Percentiles rank a stretch among this genome's conserved stretches.
phyloP scores from a whole-genome alignment of 352 stramenopile genomes.

The Pythium oligandrum region DNA sequence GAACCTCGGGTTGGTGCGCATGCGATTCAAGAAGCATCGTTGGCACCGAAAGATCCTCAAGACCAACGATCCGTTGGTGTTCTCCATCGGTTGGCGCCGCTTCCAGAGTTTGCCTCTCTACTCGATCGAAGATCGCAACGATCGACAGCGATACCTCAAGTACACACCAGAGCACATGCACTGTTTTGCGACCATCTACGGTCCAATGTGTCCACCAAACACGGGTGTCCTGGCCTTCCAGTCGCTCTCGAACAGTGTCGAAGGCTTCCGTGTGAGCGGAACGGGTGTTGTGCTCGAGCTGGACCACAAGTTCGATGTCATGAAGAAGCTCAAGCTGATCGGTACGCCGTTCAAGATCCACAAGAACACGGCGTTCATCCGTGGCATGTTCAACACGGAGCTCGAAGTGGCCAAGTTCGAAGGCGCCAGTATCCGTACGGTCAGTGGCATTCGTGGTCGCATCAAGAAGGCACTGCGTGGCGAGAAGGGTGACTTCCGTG shows the following conservation, averaged over 20 bases:
- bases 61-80: constrained; percentile 97
- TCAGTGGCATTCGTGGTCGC: constrained; percentile 97
- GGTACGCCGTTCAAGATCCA: constrained; percentile 97
- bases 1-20: constrained; percentile 91
- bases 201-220: constrained; percentile 94
- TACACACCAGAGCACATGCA: constrained; percentile 99
- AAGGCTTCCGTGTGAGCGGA: constrained; percentile 95
- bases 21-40: constrained; percentile 99
- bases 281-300: constrained; percentile 97
- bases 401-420: constrained; percentile 97
- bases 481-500: constrained; percentile 94
- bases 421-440: constrained; percentile 96
- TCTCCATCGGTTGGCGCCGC: constrained; percentile 97
- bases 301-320: constrained; percentile 96
- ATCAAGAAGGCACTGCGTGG: constrained; percentile 96
- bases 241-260: constrained; percentile 86
- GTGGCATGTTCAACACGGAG: constrained; percentile 95
- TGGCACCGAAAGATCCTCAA: constrained; percentile 99
- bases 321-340: constrained; percentile 99
- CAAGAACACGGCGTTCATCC: constrained; percentile 99
- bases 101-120: constrained; percentile 99
- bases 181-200: constrained; percentile 97
- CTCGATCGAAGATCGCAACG: constrained; percentile 98
- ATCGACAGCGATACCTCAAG: constrained; percentile 96
- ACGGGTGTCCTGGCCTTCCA: constrained; percentile 98